Conservation (phyloP, 2,329 filamentous ascomycete species). For the Remersonia thermophila region DNA sequence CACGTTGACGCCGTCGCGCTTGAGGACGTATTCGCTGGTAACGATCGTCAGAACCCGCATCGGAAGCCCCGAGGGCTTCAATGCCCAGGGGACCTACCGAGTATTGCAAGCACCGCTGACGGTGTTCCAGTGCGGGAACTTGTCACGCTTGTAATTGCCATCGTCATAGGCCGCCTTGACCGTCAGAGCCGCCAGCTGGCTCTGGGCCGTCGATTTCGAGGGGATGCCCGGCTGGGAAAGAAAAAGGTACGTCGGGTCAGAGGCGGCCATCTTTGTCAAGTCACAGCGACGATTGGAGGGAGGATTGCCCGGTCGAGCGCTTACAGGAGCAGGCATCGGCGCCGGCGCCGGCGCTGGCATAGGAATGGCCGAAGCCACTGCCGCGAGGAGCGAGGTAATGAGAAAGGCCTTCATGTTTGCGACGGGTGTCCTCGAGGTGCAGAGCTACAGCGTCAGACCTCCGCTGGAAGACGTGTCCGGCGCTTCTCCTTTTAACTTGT, state of each 20-base stretch:
- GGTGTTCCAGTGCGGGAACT: slow-evolving; percentile 62
- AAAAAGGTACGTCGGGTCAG: too few species aligned
- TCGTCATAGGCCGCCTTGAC: slow-evolving; percentile 43
- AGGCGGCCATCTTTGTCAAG: too few species aligned
- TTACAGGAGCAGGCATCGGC: slow-evolving; percentile 13
- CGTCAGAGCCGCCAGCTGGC: slow-evolving; percentile 44
- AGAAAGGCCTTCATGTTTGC: slow-evolving; percentile 15
- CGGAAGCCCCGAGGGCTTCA: not conserved
- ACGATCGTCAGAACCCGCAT: not conserved
- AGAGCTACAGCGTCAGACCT: too few species aligned
- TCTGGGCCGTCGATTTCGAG: slow-evolving; percentile 40
- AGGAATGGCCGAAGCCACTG: slow-evolving; percentile 13
- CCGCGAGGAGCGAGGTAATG: slow-evolving; percentile 10
- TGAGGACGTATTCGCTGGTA: slow-evolving; percentile 51
- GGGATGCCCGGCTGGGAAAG: slow-evolving; percentile 47
- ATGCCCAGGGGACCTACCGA: slow-evolving; percentile 24
- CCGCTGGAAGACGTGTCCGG: too few species aligned
- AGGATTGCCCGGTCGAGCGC: too few species aligned
- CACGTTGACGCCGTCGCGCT: slow-evolving; percentile 59
- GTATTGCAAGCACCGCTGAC: slow-evolving; percentile 58
- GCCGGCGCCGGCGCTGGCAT: slow-evolving; percentile 18
- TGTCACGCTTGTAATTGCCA: slow-evolving; percentile 48
- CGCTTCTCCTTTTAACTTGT: too few species aligned
- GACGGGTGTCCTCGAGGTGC: not conserved
- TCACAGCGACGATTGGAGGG: too few species aligned